Percentiles rank a stretch among this genome's conserved stretches.
Conservation (phyloP, 176 grass and related monocot genomes). For the Puccinellia tenuiflora region DNA sequence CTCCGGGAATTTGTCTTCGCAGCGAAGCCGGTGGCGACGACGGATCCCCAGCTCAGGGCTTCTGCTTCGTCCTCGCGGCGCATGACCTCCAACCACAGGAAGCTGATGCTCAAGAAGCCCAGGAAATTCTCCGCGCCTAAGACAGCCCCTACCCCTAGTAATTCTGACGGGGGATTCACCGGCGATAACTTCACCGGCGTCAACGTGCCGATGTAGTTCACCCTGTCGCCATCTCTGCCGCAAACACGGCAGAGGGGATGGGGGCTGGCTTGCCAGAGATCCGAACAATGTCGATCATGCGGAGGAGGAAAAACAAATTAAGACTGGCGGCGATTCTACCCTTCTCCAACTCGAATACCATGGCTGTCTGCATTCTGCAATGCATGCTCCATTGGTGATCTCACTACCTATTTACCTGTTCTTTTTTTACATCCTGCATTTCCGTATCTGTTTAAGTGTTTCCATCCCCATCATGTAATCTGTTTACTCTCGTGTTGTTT, state of each 20-base stretch:
- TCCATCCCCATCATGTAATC: neutral
- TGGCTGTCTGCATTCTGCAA: neutral
- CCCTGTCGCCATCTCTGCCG: too few relatives aligned
- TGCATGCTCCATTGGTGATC: neutral
- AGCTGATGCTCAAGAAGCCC: neutral
- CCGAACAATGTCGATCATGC: neutral
- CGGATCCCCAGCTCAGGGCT: neutral
- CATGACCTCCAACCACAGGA: neutral
- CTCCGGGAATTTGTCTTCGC: too few relatives aligned
- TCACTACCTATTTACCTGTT: neutral
- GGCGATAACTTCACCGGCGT: neutral
- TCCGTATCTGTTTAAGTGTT: neutral
- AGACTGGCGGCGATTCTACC: neutral
- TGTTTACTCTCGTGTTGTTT: neutral
- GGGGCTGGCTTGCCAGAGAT: neutral
- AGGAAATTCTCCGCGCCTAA: neutral
- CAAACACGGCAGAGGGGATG: neutral
- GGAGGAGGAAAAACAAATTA: too few relatives aligned
- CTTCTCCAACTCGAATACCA: neutral
- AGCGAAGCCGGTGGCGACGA: too few relatives aligned
- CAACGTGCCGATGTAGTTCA: neutral
- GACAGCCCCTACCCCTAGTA: neutral
- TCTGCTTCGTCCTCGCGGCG: neutral
- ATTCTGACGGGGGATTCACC: neutral
- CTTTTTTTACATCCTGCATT: neutral